phyloP scores from a whole-genome alignment of 1,284 basidiomycete species.

The Apiotrichum veenhuisii region DNA sequence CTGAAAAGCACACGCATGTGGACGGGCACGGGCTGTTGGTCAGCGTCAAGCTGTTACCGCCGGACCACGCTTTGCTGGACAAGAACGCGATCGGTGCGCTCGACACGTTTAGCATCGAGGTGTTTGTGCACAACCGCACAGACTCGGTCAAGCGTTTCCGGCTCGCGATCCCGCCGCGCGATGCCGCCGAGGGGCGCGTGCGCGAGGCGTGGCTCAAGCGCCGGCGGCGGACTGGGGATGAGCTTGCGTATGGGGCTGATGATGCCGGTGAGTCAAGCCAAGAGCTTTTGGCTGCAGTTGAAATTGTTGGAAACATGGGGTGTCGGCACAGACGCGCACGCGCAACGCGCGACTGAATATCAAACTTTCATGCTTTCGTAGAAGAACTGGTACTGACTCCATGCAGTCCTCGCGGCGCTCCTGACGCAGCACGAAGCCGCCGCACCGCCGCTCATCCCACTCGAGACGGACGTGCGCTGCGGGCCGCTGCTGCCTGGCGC shows the following conservation, averaged over 20 bases:
- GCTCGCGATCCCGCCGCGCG: constrained; percentile 62
- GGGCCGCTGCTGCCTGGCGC: constrained; percentile 75
- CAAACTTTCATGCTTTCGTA: too few relatives aligned
- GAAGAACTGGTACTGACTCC: too few relatives aligned
- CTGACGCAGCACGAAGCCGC: constrained; percentile 26
- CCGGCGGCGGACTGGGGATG: constrained; percentile 15
- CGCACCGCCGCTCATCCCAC: constrained; percentile 61
- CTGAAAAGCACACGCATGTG: background rate
- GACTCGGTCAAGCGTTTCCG: constrained; percentile 71
- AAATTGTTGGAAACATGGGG: too few relatives aligned
- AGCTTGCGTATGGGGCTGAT: constrained; percentile 26
- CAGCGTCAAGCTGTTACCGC: constrained; percentile 63
- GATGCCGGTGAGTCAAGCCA: constrained; percentile 22
- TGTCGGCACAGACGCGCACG: too few relatives aligned
- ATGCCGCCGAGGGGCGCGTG: constrained; percentile 45
- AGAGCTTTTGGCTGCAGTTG: too few relatives aligned
- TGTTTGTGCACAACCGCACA: constrained; percentile 84
- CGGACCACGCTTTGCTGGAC: too few relatives aligned
- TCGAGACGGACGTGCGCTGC: constrained; percentile 75
- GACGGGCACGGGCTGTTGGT: constrained; percentile 56
- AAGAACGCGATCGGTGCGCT: constrained; percentile 58
- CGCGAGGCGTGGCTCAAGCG: constrained; percentile 26
- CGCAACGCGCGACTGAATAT: too few relatives aligned
- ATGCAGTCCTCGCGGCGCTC: constrained; percentile 40
- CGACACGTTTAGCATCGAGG: constrained; percentile 74